Evolutionary conservation across 352 stramenopile species (phyloP).

Genomic region (Globisporangium sylvaticum): DNA sequence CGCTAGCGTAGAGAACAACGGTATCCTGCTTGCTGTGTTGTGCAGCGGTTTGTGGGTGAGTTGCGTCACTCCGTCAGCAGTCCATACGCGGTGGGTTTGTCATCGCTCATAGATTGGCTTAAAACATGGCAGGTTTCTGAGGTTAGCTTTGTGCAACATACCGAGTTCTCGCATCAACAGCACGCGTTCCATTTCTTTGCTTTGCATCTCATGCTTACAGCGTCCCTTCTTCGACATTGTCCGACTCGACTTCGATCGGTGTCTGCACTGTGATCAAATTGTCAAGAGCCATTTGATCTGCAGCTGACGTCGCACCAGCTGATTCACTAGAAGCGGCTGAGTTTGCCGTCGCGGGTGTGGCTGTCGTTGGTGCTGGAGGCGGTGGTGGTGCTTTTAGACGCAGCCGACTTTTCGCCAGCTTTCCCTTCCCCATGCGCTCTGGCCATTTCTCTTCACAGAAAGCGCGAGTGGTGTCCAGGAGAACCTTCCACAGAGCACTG

Average conservation of each 20-base stretch:
- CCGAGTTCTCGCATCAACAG: background rate
- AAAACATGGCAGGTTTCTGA: background rate
- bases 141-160: background rate
- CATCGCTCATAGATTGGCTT: background rate
- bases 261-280: background rate
- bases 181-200: background rate
- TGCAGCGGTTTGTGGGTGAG: background rate
- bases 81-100: background rate
- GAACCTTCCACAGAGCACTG: conserved; percentile 27
- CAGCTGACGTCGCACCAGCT: background rate
- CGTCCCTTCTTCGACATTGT: background rate
- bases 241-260: background rate
- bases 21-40: background rate
- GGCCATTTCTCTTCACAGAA: conserved; percentile 71
- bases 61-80: background rate
- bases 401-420: conserved; percentile 26
- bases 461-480: conserved; percentile 29
- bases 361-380: background rate
- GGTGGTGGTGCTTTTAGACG: conserved; percentile 17
- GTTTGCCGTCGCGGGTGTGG: background rate
- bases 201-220: background rate
- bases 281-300: conserved; percentile 2
- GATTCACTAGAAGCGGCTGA: background rate
- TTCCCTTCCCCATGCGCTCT: conserved; percentile 48
- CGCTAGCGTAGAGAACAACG: background rate